Conservation (phyloP, 2,329 filamentous ascomycete genomes). For the Cladosporium halotolerans region DNA sequence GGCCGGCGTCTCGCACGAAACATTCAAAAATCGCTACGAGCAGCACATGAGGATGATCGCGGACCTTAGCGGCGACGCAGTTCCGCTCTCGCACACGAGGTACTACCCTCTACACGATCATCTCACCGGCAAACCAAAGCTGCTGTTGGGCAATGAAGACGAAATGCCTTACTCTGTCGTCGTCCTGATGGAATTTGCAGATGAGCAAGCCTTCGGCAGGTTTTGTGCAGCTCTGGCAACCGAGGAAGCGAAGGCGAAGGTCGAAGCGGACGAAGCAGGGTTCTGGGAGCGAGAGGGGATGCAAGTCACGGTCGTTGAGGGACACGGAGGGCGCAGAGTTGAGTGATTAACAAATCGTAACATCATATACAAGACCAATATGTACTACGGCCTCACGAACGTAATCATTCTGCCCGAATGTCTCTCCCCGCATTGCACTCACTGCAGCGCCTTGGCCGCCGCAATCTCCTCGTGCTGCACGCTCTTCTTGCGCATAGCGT, state of each 20-base stretch:
- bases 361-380: no score
- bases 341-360: no score
- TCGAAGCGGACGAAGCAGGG: neutral
- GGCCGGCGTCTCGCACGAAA: neutral
- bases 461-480: constrained; percentile 24
- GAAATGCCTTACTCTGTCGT: neutral
- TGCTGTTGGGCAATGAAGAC: neutral
- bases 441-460: neutral
- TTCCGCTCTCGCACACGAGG: neutral
- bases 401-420: no score
- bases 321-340: neutral
- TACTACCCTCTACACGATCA: neutral
- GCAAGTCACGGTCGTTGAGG: neutral
- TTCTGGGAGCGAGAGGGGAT: constrained; percentile 1
- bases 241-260: neutral
- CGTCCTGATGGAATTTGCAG: neutral
- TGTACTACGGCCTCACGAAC: no score
- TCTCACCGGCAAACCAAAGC: neutral
- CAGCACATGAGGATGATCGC: neutral
- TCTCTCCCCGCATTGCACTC: no score
- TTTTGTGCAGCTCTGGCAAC: neutral
- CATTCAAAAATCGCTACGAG: neutral
- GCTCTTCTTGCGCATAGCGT: constrained; percentile 31
- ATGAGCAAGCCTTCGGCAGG: neutral
- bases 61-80: neutral